Conservation (phyloP, 1,284 basidiomycete species). For the Afroboletus lepidellus region DNA sequence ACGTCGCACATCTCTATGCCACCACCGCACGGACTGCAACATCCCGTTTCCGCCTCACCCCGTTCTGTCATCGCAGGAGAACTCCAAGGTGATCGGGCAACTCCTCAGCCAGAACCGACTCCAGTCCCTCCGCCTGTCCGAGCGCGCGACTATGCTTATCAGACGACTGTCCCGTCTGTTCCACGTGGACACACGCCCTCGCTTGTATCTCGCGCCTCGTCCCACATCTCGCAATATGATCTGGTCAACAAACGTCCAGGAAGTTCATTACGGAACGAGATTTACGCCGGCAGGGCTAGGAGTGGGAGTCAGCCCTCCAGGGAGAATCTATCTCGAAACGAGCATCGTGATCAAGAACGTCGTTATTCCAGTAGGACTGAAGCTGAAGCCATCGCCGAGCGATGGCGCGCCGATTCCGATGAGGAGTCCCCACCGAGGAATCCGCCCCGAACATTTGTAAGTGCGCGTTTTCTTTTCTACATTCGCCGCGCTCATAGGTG, state of each 20-base stretch:
- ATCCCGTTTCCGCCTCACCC: slow-evolving; percentile 26
- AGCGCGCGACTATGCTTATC: slow-evolving; percentile 34
- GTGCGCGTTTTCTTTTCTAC: slow-evolving; percentile 2
- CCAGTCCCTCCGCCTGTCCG: slow-evolving; percentile 27
- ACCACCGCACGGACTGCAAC: slow-evolving; percentile 38
- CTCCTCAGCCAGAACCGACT: slow-evolving; percentile 8
- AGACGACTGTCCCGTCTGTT: slow-evolving; percentile 10
- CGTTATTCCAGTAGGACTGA: slow-evolving; percentile 23
- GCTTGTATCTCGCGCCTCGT: slow-evolving; percentile 26
- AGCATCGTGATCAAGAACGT: slow-evolving; percentile 13
- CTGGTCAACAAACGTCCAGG: slow-evolving; percentile 28
- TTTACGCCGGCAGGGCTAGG: slow-evolving; percentile 19
- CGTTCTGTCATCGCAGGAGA: slow-evolving; percentile 15
- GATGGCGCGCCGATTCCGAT: slow-evolving; percentile 32
- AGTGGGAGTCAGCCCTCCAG: slow-evolving; percentile 27
- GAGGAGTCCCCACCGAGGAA: slow-evolving; percentile 12
- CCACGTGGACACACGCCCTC: slow-evolving; percentile 22
- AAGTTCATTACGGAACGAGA: slow-evolving; percentile 29
- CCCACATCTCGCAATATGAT: slow-evolving; percentile 34
- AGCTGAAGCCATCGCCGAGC: slow-evolving; percentile 28
- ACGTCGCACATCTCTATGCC: slow-evolving; percentile 36
- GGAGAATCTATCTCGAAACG: slow-evolving; percentile 18
- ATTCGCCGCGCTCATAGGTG: slow-evolving; percentile 5
- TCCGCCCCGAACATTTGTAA: slow-evolving; percentile 22
- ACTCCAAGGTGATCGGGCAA: slow-evolving; percentile 10